A percentile compares a stretch with the other conserved stretches of the same genome.
Conservation (phyloP, 805 yeast genomes). For the Candida silvicultrix region DNA sequence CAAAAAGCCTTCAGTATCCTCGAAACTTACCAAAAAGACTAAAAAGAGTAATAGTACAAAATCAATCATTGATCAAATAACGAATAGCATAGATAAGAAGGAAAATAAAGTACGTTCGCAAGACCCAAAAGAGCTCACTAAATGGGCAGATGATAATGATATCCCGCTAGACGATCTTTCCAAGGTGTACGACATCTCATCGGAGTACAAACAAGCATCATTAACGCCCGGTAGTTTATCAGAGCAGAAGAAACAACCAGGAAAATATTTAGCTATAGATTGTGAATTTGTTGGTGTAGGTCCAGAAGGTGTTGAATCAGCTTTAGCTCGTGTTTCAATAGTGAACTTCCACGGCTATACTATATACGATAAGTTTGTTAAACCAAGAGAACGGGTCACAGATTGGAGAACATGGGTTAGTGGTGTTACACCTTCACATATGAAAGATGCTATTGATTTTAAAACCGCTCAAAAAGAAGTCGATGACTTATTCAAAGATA, state of each 20-base stretch:
- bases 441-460: slow-evolving; percentile 62
- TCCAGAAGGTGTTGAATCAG: slow-evolving; percentile 59
- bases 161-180: slow-evolving; percentile 18
- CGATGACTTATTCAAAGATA: slow-evolving; percentile 43
- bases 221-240: slow-evolving; percentile 9
- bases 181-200: slow-evolving; percentile 12
- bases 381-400: slow-evolving; percentile 68
- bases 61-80: slow-evolving; percentile 12
- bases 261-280: slow-evolving; percentile 77
- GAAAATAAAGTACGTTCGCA: slow-evolving; percentile 1
- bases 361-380: slow-evolving; percentile 67
- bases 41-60: slow-evolving; percentile 7
- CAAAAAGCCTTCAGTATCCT: neutral
- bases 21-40: slow-evolving; percentile 3
- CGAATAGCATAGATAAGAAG: slow-evolving; percentile 9
- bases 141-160: slow-evolving; percentile 24
- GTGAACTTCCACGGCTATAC: slow-evolving; percentile 78
- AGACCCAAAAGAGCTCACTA: slow-evolving; percentile 2
- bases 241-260: slow-evolving; percentile 39
- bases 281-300: slow-evolving; percentile 96
- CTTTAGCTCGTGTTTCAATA: slow-evolving; percentile 79
- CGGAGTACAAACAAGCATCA: slow-evolving; percentile 5
- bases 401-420: slow-evolving; percentile 94
- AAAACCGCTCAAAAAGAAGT: slow-evolving; percentile 58
- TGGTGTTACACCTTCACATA: slow-evolving; percentile 69